These are phyloP conservation scores for Eutrema heterophyllum DNA, from an alignment of 345 rosid genomes.

Conservation along the genomic window DNA sequence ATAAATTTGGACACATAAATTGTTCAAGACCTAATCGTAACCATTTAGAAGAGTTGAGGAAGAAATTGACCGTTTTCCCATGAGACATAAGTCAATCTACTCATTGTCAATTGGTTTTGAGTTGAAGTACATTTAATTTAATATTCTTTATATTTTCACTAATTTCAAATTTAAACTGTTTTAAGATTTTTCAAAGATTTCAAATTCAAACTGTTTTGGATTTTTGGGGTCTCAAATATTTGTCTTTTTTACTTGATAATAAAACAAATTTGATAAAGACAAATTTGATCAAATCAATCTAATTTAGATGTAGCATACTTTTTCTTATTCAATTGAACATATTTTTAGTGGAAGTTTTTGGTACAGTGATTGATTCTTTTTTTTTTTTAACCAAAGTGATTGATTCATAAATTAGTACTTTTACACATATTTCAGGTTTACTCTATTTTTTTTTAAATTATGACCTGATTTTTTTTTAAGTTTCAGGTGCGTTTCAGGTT, in stretches of 20 bases:
- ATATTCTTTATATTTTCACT: neutral
- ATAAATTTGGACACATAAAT: too few species aligned
- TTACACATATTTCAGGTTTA: neutral
- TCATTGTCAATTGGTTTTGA: too few species aligned
- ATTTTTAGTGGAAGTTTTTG: neutral
- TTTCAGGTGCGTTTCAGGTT: neutral
- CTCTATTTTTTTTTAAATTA: neutral
- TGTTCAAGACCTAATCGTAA: too few species aligned
- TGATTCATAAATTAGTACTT: neutral
- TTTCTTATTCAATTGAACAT: neutral
- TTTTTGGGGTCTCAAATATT: neutral
- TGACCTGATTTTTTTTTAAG: neutral
- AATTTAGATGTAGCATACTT: neutral
- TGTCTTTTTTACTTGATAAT: neutral
- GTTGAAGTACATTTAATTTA: too few species aligned
- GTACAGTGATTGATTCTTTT: neutral
- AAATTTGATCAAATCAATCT: constrained; percentile 14
- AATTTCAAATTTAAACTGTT: neutral
- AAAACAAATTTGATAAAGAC: neutral
- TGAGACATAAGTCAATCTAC: too few species aligned
- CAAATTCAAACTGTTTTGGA: neutral
- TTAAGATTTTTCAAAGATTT: neutral
- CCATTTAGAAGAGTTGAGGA: too few species aligned
- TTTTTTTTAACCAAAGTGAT: neutral
- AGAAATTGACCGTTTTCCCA: too few species aligned